These are phyloP conservation scores for Codiaeum variegatum DNA, from an alignment of 441 rosid species.

Conservation along the genomic window DNA sequence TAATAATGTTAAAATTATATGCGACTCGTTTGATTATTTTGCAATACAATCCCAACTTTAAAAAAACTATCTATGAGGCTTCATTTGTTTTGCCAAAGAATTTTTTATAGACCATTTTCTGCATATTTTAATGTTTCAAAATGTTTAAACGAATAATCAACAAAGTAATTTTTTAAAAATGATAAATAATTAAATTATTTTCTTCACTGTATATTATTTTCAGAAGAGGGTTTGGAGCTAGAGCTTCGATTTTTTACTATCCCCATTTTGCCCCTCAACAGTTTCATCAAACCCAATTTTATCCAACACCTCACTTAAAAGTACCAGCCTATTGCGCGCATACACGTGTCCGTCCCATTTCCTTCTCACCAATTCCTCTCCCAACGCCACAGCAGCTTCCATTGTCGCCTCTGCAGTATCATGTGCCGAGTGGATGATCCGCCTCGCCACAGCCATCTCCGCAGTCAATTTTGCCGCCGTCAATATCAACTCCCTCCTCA, in stretches of 20 bases:
- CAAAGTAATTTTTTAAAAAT: no score
- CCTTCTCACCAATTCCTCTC: constrained; percentile 34
- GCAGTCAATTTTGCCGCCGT: constrained; percentile 55
- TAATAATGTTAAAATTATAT: no score
- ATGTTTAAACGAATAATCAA: no score
- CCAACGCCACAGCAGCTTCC: constrained; percentile 39
- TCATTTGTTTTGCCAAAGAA: no score
- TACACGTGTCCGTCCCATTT: constrained; percentile 53
- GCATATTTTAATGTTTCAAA: no score
- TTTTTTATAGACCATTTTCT: no score
- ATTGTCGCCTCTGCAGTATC: constrained; percentile 45
- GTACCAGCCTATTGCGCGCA: constrained; percentile 37
- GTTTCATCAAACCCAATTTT: constrained; percentile 31
- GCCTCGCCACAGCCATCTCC: constrained; percentile 32
- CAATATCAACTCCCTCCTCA: constrained; percentile 42
- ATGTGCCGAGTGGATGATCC: constrained; percentile 39
- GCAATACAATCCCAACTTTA: no score
- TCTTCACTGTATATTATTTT: no score
- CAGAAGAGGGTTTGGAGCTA: no score
- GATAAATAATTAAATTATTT: no score
- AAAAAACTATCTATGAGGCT: no score
- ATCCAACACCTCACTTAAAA: constrained; percentile 38
- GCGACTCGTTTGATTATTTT: no score
- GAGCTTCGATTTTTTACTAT: not conserved
- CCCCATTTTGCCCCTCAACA: not conserved